phyloP scores from a whole-genome alignment of 768 basidiomycete genomes.

The Trametes cingulata region DNA sequence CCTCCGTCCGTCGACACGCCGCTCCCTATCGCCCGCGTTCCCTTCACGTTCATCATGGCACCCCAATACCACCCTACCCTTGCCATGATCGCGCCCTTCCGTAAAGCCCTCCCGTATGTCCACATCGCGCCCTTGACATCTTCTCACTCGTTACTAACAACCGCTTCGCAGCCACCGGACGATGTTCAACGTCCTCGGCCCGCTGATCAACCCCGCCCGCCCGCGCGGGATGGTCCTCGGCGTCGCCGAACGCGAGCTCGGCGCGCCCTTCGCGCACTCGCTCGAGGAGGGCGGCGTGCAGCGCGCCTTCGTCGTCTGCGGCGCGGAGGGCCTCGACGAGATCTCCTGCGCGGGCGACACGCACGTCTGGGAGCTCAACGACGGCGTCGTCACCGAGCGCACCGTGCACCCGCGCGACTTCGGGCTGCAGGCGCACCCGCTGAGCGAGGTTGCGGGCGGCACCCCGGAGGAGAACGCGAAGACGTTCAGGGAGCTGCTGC shows the following conservation, averaged over 20 bases:
- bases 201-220: conserved; percentile 87
- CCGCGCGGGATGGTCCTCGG: conserved; percentile 92
- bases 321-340: conserved; percentile 89
- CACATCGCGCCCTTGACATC: not conserved
- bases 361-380: conserved; percentile 75
- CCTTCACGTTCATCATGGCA: conserved; percentile 93
- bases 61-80: conserved; percentile 91
- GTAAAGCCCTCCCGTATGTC: conserved; percentile 78
- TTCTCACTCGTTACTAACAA: not conserved
- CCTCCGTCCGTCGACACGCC: conserved; percentile 62
- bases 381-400: conserved; percentile 63
- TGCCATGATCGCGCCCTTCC: conserved; percentile 78
- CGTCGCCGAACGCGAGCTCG: conserved; percentile 81
- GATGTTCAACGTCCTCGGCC: conserved; percentile 94
- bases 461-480: conserved; percentile 80
- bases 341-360: conserved; percentile 94
- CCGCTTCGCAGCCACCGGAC: conserved; percentile 52
- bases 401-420: conserved; percentile 74
- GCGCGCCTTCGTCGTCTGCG: conserved; percentile 91
- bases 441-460: conserved; percentile 70
- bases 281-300: conserved; percentile 72
- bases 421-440: conserved; percentile 70
- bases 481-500: conserved; percentile 66
- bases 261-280: conserved; percentile 76
- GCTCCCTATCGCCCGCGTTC: conserved; percentile 57